Base-by-base conservation (phyloP, 805 yeast genomes). In the Lipomyces lipofer region DNA sequence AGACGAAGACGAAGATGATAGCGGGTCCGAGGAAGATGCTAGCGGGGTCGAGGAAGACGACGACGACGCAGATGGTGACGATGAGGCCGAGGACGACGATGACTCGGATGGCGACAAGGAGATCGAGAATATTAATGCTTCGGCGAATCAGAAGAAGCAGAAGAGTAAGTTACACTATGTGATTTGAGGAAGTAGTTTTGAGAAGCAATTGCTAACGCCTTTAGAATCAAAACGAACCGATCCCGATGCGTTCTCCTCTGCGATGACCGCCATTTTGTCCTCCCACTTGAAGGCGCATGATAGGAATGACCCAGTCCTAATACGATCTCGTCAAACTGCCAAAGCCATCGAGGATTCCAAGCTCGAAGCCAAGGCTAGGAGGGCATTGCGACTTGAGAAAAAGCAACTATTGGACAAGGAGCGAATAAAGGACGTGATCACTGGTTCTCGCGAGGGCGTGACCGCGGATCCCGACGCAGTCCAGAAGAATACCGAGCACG, bases 231-330 rank as follows among this genome's bases (percentile, higher is more conserved):
- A 80, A 70, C 78, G 75, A 64, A 78, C 78, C 65, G 92, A 90
- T n/a, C 78, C 88, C 0, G 84, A 76, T 42, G 77, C 82, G 1
- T 92, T 94, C 66, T 88, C 96, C 17, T 77, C 72, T 51, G 98
- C 98, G 0, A 82, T 94, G 66, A 82, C 75, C 62, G 94, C 96
- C 13, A 86, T 92, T 64, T 73, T 92, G 48, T 86, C 86, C 4
- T 88, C 98, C 1, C 84, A 82, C 64, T 75, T 92, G 62, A 94
- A 94, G 69, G 95, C 96, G 0, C 86, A 92, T 64, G 89, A 86
- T 66, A 78, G 97, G 66, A 79, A 79, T 43, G 96, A 91, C 68
- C 99, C 99, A 2, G 88, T 92, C 52, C 77, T 92, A 72, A 91
- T 92, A 6, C 83, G 98, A 71, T 52, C 62, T 13, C 51, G 49